These are phyloP conservation scores for Alternaria atra DNA, from an alignment of 2,329 filamentous ascomycete genomes.

Conservation along the genomic window DNA sequence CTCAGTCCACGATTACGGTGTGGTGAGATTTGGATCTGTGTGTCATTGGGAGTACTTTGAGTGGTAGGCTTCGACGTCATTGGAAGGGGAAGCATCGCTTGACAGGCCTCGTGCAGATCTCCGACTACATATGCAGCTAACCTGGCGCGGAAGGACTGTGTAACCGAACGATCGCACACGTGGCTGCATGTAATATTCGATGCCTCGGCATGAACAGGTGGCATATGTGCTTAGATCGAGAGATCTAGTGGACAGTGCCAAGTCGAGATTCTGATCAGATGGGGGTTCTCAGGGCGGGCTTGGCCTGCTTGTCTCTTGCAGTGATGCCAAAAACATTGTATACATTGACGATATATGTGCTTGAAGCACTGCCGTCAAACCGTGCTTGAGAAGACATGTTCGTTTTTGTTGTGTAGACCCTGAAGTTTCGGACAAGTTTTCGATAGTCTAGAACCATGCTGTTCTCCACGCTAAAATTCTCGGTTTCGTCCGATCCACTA, in stretches of 20 bases:
- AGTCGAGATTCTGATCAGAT: background rate
- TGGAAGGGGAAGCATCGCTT: conserved; percentile 16
- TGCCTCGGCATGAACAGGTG: background rate
- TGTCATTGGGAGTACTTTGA: conserved; percentile 14
- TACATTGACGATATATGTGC: background rate
- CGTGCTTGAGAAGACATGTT: background rate
- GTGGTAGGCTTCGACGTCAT: conserved; percentile 12
- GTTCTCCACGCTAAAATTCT: background rate
- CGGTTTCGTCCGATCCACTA: background rate
- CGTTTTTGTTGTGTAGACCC: background rate
- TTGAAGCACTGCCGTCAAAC: background rate
- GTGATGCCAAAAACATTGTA: background rate
- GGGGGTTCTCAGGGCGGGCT: no score
- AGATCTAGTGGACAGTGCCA: background rate
- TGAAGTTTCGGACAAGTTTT: background rate
- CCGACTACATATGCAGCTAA: conserved; percentile 26
- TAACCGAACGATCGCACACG: conserved; percentile 27
- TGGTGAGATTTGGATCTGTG: conserved; percentile 3
- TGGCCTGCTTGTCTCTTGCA: no score
- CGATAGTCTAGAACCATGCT: conserved; percentile 2
- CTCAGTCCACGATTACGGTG: background rate
- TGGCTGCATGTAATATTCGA: conserved; percentile 15
- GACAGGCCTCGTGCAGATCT: conserved; percentile 21
- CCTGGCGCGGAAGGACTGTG: conserved; percentile 23
- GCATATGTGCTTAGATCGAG: background rate